Conservation (phyloP, 352 stramenopile species). For the Thraustochytrium striatum region DNA sequence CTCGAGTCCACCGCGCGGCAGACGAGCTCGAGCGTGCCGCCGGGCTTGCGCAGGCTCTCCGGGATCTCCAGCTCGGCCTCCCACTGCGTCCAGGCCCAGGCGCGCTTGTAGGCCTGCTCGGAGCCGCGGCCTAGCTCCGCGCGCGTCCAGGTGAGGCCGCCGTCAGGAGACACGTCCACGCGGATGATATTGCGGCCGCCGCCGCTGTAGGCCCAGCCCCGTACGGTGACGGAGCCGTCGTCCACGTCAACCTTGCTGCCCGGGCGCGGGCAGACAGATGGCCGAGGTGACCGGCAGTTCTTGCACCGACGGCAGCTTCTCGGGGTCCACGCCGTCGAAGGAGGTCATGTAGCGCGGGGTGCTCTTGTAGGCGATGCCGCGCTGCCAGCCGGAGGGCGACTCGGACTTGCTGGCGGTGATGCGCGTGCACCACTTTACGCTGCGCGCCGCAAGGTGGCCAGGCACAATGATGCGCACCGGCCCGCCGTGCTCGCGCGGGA, state of each 20-base stretch:
- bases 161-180: constrained; percentile 90
- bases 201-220: constrained; percentile 87
- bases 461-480: constrained; percentile 92
- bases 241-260: constrained; percentile 52
- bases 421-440: constrained; percentile 93
- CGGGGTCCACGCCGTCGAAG: constrained; percentile 73
- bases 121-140: constrained; percentile 71
- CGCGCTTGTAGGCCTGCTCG: constrained; percentile 77
- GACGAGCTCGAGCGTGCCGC: constrained; percentile 66
- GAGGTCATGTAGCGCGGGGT: constrained; percentile 73
- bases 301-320: constrained; percentile 79
- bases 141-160: constrained; percentile 82
- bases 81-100: constrained; percentile 94
- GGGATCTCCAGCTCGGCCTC: constrained; percentile 82
- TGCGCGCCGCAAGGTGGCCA: constrained; percentile 85
- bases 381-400: constrained; percentile 81
- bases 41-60: constrained; percentile 58
- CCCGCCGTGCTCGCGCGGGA: constrained; percentile 86
- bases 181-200: constrained; percentile 89
- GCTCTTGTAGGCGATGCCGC: constrained; percentile 79
- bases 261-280: constrained; percentile 68
- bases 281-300: constrained; percentile 81
- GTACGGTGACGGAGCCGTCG: constrained; percentile 74
- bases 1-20: constrained; percentile 89
- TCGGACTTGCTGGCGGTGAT: constrained; percentile 76